Conservation (phyloP, 2,329 filamentous ascomycete genomes). For the Colletotrichum destructivum region DNA sequence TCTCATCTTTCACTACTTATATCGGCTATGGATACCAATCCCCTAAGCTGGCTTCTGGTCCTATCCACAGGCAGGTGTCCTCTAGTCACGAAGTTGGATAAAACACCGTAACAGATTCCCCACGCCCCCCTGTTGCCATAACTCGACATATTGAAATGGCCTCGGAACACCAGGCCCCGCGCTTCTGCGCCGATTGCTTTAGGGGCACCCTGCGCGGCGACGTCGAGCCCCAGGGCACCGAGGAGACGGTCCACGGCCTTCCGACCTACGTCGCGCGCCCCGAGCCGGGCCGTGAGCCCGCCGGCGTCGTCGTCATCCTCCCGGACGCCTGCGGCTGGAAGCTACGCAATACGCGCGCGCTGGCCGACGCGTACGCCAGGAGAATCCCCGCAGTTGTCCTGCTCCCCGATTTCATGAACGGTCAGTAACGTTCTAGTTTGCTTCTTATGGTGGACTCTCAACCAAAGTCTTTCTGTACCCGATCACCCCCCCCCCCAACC, state of each 20-base stretch:
- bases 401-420: slow-evolving; percentile 70
- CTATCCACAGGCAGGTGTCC: too few species aligned
- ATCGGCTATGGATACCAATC: too few species aligned
- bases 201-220: slow-evolving; percentile 43
- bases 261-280: slow-evolving; percentile 47
- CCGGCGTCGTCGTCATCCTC: slow-evolving; percentile 67
- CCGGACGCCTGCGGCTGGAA: slow-evolving; percentile 70
- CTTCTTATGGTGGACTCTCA: not conserved
- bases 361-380: slow-evolving; percentile 69
- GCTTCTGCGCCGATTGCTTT: slow-evolving; percentile 44
- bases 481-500: too few species aligned
- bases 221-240: slow-evolving; percentile 43
- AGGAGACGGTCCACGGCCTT: slow-evolving; percentile 46
- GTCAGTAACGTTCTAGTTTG: slow-evolving; percentile 42
- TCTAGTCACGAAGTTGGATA: too few species aligned
- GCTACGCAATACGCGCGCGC: slow-evolving; percentile 66
- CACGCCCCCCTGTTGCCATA: not conserved
- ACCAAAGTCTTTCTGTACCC: too few species aligned
- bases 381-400: slow-evolving; percentile 66
- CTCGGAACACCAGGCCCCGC: slow-evolving; percentile 30
- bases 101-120: not conserved
- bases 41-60: too few species aligned
- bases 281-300: slow-evolving; percentile 46
- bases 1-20: not conserved
- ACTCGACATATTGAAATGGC: not conserved